Conservation (phyloP, 2,329 filamentous ascomycete genomes). For the Trichoderma semiorbis region DNA sequence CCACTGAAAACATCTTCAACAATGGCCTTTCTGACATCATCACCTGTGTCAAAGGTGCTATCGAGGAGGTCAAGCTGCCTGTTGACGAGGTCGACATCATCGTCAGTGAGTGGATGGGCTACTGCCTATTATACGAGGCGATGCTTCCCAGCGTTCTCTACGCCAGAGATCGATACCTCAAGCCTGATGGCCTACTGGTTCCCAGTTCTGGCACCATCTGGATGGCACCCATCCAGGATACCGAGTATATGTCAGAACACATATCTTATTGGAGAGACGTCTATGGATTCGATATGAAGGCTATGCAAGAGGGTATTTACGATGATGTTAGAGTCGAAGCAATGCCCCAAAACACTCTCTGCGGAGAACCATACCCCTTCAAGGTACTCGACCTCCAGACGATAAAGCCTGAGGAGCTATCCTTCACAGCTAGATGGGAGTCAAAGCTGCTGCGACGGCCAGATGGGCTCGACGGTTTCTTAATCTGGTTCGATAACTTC, state of each 20-base stretch:
- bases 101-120: conserved; percentile 98
- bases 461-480: conserved; percentile 76
- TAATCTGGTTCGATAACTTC: conserved; percentile 93
- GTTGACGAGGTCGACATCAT: conserved; percentile 87
- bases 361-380: conserved; percentile 62
- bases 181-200: conserved; percentile 75
- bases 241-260: conserved; percentile 72
- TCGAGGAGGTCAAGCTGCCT: conserved; percentile 80
- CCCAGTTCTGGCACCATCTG: conserved; percentile 82
- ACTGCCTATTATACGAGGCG: conserved; percentile 86
- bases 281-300: conserved; percentile 91
- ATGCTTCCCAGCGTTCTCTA: conserved; percentile 93
- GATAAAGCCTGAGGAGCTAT: conserved; percentile 66
- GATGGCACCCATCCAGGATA: conserved; percentile 75
- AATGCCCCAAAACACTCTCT: conserved; percentile 59
- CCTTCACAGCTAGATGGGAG: conserved; percentile 68
- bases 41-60: conserved; percentile 76
- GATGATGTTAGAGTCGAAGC: conserved; percentile 78
- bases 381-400: conserved; percentile 73
- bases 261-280: conserved; percentile 86
- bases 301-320: conserved; percentile 80
- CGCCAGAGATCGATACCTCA: conserved; percentile 82
- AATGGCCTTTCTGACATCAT: conserved; percentile 74
- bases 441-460: conserved; percentile 59
- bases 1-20: conserved; percentile 76